phyloP scores from a whole-genome alignment of 2,329 filamentous ascomycete genomes.

The Talaromyces islandicus region DNA sequence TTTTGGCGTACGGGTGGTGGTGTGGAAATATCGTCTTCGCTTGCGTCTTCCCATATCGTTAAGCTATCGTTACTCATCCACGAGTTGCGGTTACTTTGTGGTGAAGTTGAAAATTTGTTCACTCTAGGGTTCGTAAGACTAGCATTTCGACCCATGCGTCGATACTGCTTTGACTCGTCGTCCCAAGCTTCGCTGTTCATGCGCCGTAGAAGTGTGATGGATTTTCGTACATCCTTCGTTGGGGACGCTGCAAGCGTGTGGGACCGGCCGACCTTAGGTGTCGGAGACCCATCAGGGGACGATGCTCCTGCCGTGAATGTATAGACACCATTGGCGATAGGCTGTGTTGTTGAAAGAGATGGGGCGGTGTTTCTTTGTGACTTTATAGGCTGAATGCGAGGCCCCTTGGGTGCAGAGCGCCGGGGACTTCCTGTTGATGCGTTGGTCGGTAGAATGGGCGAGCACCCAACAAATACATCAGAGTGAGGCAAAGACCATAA shows the following conservation, averaged over 20 bases:
- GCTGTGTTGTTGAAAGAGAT: background rate
- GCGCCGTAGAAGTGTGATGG: conserved; percentile 22
- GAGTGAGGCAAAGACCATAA: conserved; percentile 21
- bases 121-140: conserved; percentile 2
- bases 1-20: conserved; percentile 5
- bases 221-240: conserved; percentile 21
- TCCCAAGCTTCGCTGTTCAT: conserved; percentile 17
- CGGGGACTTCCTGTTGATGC: conserved; percentile 24
- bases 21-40: conserved; percentile 3
- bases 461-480: conserved; percentile 16
- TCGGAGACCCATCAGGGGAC: conserved; percentile 1
- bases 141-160: conserved; percentile 6
- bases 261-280: conserved; percentile 13
- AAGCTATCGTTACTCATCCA: conserved; percentile 17
- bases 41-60: conserved; percentile 35
- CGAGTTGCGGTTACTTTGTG: conserved; percentile 8
- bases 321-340: background rate
- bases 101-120: conserved; percentile 2
- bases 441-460: conserved; percentile 17
- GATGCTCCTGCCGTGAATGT: background rate
- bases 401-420: conserved; percentile 27
- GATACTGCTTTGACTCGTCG: conserved; percentile 11
- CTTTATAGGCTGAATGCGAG: conserved; percentile 24
- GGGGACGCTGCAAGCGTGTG: conserved; percentile 6
- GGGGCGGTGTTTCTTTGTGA: conserved; percentile 16